phyloP scores from a whole-genome alignment of 1,284 basidiomycete genomes.

The Pseudozyma hubeiensis region DNA sequence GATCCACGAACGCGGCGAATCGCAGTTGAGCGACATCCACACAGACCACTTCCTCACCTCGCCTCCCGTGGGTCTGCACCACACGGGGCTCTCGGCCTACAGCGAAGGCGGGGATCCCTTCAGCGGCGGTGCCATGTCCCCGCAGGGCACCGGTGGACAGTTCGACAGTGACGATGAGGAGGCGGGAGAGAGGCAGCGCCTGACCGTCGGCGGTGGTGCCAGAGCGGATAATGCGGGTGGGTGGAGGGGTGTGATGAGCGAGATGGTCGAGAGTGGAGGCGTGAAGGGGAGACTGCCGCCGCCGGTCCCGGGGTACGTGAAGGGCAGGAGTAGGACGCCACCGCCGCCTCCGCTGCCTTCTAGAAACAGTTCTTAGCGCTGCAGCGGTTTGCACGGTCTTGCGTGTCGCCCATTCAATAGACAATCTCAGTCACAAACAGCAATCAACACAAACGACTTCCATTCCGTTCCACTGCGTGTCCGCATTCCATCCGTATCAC shows the following conservation, averaged over 20 bases:
- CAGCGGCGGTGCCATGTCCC: conserved; percentile 27
- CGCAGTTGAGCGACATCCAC: conserved; percentile 21
- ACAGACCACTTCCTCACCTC: conserved; percentile 8
- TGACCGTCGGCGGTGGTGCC: conserved; percentile 6
- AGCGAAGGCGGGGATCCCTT: conserved; percentile 44
- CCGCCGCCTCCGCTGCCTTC: conserved; percentile 26
- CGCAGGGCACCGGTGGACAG: conserved; percentile 29
- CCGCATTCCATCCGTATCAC: too few species aligned
- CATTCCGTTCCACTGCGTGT: too few species aligned
- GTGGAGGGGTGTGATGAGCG: conserved; percentile 10
- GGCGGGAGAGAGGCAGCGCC: conserved; percentile 24
- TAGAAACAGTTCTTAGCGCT: conserved; percentile 22
- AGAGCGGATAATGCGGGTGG: background rate
- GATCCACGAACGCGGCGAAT: conserved; percentile 38
- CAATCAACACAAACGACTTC: too few species aligned
- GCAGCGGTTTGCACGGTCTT: background rate
- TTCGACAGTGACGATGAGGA: conserved; percentile 16
- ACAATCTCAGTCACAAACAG: conserved; percentile 5
- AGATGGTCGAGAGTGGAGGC: background rate
- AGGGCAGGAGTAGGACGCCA: conserved; percentile 26
- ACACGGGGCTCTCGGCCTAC: conserved; percentile 40
- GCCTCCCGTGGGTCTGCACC: conserved; percentile 19
- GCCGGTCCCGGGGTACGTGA: conserved; percentile 20
- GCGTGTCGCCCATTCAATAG: background rate
- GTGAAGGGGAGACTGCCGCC: conserved; percentile 31